These are phyloP conservation scores for Colletotrichum horii DNA, from an alignment of 2,329 filamentous ascomycete species.

Conservation along the genomic window DNA sequence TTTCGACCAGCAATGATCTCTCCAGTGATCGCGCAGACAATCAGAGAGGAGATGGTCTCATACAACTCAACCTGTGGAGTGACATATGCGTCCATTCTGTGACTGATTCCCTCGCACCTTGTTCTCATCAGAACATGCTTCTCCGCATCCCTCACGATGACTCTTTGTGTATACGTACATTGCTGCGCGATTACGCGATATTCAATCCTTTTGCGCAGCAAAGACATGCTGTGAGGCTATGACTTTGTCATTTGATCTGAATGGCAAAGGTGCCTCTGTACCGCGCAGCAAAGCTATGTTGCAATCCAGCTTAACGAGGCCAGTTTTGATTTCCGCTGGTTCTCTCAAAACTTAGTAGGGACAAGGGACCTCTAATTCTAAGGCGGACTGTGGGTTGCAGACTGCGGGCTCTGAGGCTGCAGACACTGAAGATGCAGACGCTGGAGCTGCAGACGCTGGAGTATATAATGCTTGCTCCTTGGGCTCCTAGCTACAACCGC, in stretches of 20 bases:
- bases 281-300: neutral
- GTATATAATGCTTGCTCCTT: accelerated
- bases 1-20: neutral
- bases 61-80: accelerated
- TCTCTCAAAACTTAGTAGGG: accelerated
- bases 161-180: neutral
- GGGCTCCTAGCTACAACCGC: neutral
- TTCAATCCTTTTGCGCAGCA: neutral
- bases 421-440: too few relatives aligned
- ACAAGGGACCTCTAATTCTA: neutral
- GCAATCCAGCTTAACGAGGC: neutral
- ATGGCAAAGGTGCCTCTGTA: neutral
- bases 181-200: neutral
- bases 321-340: accelerated
- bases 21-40: neutral
- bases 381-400: neutral
- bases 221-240: too few relatives aligned
- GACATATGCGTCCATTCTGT: accelerated
- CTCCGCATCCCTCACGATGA: neutral
- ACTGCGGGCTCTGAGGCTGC: too few relatives aligned
- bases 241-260: neutral
- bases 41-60: neutral
- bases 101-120: neutral
- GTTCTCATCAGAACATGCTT: neutral
- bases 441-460: neutral